Percentiles rank a stretch among this genome's conserved stretches.
Evolutionary conservation across 1,284 basidiomycete species (phyloP).

Genomic region (Tetrapyrgos nigripes): DNA sequence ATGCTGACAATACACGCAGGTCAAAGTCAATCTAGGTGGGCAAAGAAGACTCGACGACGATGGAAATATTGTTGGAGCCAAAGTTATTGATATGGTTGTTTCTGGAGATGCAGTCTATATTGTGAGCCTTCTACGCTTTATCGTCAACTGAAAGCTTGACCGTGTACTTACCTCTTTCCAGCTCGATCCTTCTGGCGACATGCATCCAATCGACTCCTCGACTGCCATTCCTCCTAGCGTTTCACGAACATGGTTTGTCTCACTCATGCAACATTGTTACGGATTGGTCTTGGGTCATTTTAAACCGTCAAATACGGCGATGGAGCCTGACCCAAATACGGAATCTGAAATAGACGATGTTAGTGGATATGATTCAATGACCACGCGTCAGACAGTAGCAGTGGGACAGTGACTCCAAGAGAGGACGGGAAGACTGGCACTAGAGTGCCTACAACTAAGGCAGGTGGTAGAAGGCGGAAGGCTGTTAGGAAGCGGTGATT

Average conservation of each 20-base stretch:
- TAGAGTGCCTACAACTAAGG: constrained; percentile 22
- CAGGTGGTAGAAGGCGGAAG: constrained; percentile 68
- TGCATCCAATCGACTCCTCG: constrained; percentile 57
- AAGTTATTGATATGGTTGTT: constrained; percentile 79
- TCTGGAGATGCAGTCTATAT: constrained; percentile 74
- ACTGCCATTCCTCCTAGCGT: constrained; percentile 54
- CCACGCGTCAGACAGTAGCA: constrained; percentile 47
- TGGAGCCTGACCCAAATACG: constrained; percentile 27
- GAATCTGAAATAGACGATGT: constrained; percentile 38
- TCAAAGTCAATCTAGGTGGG: constrained; percentile 73
- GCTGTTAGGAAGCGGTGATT: constrained; percentile 47
- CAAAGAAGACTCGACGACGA: constrained; percentile 57
- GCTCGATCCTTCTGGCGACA: constrained; percentile 57
- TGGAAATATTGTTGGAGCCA: constrained; percentile 54
- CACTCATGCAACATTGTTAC: constrained; percentile 34
- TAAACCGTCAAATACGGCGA: constrained; percentile 8
- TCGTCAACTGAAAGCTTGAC: constrained; percentile 4
- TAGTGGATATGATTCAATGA: constrained; percentile 35
- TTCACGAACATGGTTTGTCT: constrained; percentile 56
- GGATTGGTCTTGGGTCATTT: background rate
- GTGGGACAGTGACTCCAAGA: constrained; percentile 47
- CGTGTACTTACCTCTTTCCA: constrained; percentile 30
- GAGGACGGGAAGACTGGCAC: constrained; percentile 21
- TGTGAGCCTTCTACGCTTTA: constrained; percentile 50
- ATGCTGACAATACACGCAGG: constrained; percentile 43